Conservation (phyloP, 1,284 basidiomycete species). For the Trichosporon asahii region DNA sequence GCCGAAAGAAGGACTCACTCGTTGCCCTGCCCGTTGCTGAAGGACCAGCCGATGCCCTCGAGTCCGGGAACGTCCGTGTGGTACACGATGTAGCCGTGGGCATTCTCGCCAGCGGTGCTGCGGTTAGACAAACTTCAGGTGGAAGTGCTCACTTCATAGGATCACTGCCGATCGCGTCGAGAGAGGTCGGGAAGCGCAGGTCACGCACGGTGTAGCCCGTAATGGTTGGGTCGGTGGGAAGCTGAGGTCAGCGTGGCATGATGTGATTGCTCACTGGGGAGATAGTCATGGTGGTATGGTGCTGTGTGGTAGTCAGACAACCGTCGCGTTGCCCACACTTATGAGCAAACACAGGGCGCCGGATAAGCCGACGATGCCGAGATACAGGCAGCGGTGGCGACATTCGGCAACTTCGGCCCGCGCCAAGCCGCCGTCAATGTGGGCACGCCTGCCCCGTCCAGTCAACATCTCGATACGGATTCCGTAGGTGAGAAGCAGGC, state of each 20-base stretch:
- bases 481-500: too few relatives aligned
- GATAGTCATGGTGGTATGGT: neutral
- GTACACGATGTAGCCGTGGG: slow-evolving; percentile 60
- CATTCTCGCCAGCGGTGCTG: slow-evolving; percentile 85
- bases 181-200: slow-evolving; percentile 68
- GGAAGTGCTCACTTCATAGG: slow-evolving; percentile 62
- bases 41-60: slow-evolving; percentile 84
- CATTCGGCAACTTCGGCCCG: slow-evolving; percentile 1
- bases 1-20: slow-evolving; percentile 52
- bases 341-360: neutral
- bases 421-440: neutral
- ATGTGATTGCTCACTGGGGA: neutral
- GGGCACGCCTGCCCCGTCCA: neutral
- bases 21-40: slow-evolving; percentile 85
- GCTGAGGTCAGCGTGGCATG: neutral
- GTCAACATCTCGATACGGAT: too few relatives aligned
- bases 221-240: slow-evolving; percentile 25
- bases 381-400: neutral
- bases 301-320: neutral
- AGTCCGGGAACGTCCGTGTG: slow-evolving; percentile 60
- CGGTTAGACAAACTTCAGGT: neutral
- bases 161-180: slow-evolving; percentile 77
- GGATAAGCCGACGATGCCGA: slow-evolving; percentile 7
- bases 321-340: neutral
- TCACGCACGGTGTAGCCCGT: slow-evolving; percentile 33